Evolutionary conservation across 148 eudicot genomes (phyloP).

Genomic region (Fagopyrum homotropicum): DNA sequence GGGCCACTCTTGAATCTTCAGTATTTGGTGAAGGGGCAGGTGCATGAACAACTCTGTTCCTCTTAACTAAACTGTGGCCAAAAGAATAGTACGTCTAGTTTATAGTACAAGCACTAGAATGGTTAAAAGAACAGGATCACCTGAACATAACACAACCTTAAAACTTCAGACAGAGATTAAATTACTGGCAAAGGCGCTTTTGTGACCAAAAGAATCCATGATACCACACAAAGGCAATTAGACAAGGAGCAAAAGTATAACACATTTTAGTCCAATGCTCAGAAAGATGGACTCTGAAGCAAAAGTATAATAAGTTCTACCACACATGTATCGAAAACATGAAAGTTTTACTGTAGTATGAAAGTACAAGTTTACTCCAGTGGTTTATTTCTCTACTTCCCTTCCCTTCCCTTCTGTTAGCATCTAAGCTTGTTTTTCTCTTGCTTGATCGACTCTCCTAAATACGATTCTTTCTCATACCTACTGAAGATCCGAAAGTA

Average conservation of each 20-base stretch:
- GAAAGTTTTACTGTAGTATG: neutral
- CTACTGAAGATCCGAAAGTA: neutral
- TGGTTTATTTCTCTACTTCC: neutral
- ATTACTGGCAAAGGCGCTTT: neutral
- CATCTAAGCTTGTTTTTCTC: neutral
- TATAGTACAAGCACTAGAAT: neutral
- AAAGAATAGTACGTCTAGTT: neutral
- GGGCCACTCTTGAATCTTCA: neutral
- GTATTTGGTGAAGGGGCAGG: no score
- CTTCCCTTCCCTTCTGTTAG: neutral
- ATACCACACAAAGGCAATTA: neutral
- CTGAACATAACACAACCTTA: neutral
- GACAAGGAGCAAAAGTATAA: neutral
- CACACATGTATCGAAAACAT: neutral
- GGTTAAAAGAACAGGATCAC: neutral
- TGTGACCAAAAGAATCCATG: neutral
- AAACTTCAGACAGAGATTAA: neutral
- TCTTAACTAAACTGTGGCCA: neutral
- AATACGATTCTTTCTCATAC: neutral
- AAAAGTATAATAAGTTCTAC: neutral
- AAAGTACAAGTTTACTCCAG: neutral
- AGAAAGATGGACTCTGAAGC: neutral
- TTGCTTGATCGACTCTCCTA: neutral
- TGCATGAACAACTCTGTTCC: neutral
- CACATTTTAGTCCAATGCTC: neutral